phyloP scores from a whole-genome alignment of 257 asterid species.

The Solanum habrochaites region DNA sequence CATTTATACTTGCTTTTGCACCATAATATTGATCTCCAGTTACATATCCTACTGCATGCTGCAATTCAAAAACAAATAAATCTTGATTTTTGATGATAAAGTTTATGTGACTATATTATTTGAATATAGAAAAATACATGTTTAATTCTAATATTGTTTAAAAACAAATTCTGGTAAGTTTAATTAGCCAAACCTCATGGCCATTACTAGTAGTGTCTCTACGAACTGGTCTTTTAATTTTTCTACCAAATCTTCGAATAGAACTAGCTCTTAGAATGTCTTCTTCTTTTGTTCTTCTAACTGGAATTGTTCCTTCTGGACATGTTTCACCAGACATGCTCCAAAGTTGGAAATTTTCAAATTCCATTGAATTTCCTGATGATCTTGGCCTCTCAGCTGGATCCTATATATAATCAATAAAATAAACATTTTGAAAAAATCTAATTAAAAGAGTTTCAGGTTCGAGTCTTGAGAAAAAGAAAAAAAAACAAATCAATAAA shows the following conservation, averaged over 20 bases:
- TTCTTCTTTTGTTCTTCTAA: constrained; percentile 60
- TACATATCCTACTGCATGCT: constrained; percentile 97
- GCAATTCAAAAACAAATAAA: not conserved
- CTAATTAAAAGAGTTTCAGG: too few relatives aligned
- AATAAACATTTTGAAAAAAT: too few relatives aligned
- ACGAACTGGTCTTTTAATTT: constrained; percentile 27
- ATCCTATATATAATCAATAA: constrained; percentile 25
- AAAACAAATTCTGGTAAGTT: not conserved
- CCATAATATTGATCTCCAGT: constrained; percentile 72
- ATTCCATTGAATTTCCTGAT: constrained; percentile 17
- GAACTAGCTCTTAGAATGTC: constrained; percentile 59
- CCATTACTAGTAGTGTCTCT: constrained; percentile 68
- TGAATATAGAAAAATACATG: not conserved
- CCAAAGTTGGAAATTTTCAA: constrained; percentile 69
- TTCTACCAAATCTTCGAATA: constrained; percentile 44
- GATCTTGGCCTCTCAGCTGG: constrained; percentile 68
- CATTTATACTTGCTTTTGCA: constrained; percentile 84
- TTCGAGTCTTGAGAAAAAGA: not conserved
- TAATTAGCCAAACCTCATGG: constrained; percentile 55
- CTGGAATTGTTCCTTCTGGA: constrained; percentile 73
- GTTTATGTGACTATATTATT: not conserved
- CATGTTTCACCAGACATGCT: constrained; percentile 58
- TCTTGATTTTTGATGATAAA: not conserved
- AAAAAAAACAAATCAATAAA: not conserved
- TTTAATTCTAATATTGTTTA: not conserved